phyloP scores from a whole-genome alignment of 2,329 filamentous ascomycete genomes.

The Botryotinia globosa region DNA sequence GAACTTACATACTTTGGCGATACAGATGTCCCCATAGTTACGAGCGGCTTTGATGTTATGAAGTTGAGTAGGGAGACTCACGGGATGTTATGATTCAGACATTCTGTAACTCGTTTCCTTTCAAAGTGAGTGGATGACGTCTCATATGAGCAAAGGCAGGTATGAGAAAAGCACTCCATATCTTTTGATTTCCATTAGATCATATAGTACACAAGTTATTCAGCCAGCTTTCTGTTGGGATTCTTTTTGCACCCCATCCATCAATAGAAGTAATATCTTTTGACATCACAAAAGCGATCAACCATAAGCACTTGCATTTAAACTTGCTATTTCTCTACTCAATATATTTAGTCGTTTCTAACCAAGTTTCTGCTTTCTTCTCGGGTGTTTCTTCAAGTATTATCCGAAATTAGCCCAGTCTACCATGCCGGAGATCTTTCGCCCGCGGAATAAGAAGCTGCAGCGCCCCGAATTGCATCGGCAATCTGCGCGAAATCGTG shows the following conservation, averaged over 20 bases:
- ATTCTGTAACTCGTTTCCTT: slow-evolving; percentile 5
- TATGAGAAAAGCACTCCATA: background rate
- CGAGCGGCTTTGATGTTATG: background rate
- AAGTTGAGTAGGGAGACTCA: background rate
- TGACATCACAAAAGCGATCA: background rate
- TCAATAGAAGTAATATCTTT: background rate
- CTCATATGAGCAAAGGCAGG: background rate
- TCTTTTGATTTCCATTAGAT: background rate
- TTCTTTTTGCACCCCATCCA: background rate
- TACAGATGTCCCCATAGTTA: background rate
- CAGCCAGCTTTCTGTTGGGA: background rate
- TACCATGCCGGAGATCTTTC: background rate
- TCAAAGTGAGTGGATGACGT: background rate
- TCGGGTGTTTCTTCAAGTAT: background rate
- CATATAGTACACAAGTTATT: background rate
- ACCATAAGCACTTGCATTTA: background rate
- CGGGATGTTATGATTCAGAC: slow-evolving; percentile 3
- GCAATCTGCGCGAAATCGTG: background rate
- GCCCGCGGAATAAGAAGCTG: background rate
- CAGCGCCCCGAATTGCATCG: background rate
- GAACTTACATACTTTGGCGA: background rate
- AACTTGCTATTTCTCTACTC: background rate
- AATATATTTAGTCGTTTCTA: background rate
- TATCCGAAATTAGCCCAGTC: background rate
- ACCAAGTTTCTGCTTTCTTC: background rate